Conservation (phyloP, 2,329 filamentous ascomycete genomes). For the Magnaporthiopsis rhizophila region DNA sequence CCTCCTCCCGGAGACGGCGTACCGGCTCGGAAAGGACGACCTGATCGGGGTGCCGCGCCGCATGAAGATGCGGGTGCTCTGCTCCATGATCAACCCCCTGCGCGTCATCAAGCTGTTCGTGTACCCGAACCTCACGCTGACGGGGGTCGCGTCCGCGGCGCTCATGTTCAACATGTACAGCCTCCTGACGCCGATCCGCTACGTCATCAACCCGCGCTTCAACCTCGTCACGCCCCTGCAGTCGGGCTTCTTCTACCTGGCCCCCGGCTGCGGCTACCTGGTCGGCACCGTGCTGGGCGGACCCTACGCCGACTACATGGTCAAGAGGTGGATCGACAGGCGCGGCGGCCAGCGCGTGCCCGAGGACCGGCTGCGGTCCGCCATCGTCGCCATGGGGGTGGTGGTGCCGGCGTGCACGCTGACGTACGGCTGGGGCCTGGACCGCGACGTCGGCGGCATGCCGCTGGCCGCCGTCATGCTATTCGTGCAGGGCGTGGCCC, state of each 20-base stretch:
- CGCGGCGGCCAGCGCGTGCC: conserved; percentile 50
- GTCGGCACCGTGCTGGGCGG: conserved; percentile 60
- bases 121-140: conserved; percentile 57
- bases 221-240: conserved; percentile 54
- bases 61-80: conserved; percentile 41
- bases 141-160: conserved; percentile 47
- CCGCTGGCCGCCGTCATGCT: conserved; percentile 55
- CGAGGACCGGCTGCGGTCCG: conserved; percentile 60
- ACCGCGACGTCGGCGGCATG: conserved; percentile 30
- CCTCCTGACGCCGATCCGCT: conserved; percentile 59
- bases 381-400: conserved; percentile 50
- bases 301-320: conserved; percentile 57
- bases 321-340: conserved; percentile 52
- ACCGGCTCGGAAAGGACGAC: conserved; percentile 46
- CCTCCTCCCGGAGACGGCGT: conserved; percentile 61
- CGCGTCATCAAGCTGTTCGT: conserved; percentile 49
- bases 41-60: conserved; percentile 37
- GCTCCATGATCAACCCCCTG: conserved; percentile 51
- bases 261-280: conserved; percentile 60
- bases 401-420: conserved; percentile 58
- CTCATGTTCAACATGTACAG: conserved; percentile 68
- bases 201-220: conserved; percentile 64
- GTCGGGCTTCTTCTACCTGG: conserved; percentile 61
- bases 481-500: conserved; percentile 61
- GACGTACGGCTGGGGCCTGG: conserved; percentile 54